Evolutionary conservation across 495 filamentous ascomycete species (phyloP).

Genomic region (Staphylotrichum longicolle): DNA sequence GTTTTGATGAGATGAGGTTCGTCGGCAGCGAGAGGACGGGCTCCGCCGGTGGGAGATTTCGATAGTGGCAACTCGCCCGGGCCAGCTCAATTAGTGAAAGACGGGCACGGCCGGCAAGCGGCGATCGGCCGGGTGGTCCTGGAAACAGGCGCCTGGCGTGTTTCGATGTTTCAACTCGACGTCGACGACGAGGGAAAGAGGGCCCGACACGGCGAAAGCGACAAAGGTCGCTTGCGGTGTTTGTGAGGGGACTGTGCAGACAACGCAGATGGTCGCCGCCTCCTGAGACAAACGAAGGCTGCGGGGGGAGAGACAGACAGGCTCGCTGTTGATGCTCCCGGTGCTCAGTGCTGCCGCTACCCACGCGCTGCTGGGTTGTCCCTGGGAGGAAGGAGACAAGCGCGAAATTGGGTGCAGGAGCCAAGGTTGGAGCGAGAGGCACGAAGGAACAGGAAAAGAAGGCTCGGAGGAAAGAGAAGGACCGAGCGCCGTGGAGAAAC

Average conservation of each 20-base stretch:
- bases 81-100: background rate
- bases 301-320: slow-evolving; percentile 18
- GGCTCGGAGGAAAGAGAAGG: slow-evolving; percentile 19
- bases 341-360: slow-evolving; percentile 10
- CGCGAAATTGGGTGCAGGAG: slow-evolving; percentile 19
- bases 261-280: background rate
- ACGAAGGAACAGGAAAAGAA: slow-evolving; percentile 11
- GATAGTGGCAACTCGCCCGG: background rate
- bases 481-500: slow-evolving; percentile 20
- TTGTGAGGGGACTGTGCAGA: background rate
- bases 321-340: slow-evolving; percentile 22
- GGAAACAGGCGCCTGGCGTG: slow-evolving; percentile 18
- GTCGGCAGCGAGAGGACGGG: background rate
- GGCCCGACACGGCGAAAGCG: background rate
- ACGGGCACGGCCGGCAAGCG: background rate
- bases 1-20: too few relatives aligned
- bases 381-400: slow-evolving; percentile 19
- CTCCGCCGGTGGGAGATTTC: too few relatives aligned
- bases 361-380: slow-evolving; percentile 24
- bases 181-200: background rate
- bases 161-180: slow-evolving; percentile 15
- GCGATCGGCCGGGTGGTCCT: background rate
- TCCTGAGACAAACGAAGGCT: background rate
- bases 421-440: slow-evolving; percentile 11
- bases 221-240: background rate